These are phyloP conservation scores for Candida dajiaensis DNA, from an alignment of 805 yeast genomes.

Conservation along the genomic window DNA sequence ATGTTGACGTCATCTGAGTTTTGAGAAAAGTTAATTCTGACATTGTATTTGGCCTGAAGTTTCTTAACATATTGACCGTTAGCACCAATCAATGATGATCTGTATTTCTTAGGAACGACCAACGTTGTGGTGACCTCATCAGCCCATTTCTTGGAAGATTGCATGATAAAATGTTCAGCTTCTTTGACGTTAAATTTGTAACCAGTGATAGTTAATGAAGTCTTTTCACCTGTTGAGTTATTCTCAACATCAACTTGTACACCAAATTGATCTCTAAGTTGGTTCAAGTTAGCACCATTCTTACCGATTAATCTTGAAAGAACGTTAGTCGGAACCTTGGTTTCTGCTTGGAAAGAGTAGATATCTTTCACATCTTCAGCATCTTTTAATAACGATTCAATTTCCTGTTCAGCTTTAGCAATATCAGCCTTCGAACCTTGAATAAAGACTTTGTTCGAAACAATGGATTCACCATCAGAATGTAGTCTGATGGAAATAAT, in stretches of 20 bases:
- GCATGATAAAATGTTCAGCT: conserved; percentile 53
- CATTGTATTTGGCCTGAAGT: conserved; percentile 82
- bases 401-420: conserved; percentile 42
- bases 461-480: conserved; percentile 28
- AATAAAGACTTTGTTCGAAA: conserved; percentile 50
- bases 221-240: conserved; percentile 36
- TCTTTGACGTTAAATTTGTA: conserved; percentile 71
- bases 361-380: conserved; percentile 44
- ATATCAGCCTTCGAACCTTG: conserved; percentile 71
- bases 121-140: conserved; percentile 69
- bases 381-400: conserved; percentile 50
- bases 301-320: conserved; percentile 85
- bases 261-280: conserved; percentile 65
- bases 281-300: conserved; percentile 69
- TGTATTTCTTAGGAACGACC: conserved; percentile 70
- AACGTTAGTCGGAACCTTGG: conserved; percentile 59
- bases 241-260: conserved; percentile 72
- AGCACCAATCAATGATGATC: conserved; percentile 77
- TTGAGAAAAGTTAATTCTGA: conserved; percentile 70
- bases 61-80: conserved; percentile 77
- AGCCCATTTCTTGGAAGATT: conserved; percentile 67
- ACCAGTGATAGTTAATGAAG: conserved; percentile 64
- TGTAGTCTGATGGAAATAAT: conserved; percentile 43
- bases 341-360: conserved; percentile 35
- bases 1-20: conserved; percentile 56